Percentiles rank a stretch among this genome's conserved stretches.
Evolutionary conservation across 371 early-diverging fungal species (phyloP).

Genomic region (Mortierella sp.): DNA sequence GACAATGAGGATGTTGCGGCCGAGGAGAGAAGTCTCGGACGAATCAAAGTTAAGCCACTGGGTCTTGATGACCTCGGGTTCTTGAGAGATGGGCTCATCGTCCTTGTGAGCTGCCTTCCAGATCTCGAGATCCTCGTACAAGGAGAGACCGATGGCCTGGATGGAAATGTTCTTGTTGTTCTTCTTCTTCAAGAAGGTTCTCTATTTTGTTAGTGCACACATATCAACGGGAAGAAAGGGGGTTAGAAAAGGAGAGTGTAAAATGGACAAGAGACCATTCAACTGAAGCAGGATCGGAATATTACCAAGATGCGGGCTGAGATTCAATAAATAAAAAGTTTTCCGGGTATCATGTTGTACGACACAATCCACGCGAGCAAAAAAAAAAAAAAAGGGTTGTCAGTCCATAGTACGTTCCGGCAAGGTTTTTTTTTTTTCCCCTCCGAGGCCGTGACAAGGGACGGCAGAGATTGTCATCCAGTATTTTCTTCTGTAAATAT

Average conservation of each 20-base stretch:
- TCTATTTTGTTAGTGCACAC: slow-evolving; percentile 31
- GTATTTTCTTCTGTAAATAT: too few relatives aligned
- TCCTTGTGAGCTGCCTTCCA: slow-evolving; percentile 56
- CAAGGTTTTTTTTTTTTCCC: too few relatives aligned
- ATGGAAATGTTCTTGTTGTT: slow-evolving; percentile 80
- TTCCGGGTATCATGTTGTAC: slow-evolving; percentile 2
- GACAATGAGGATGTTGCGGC: slow-evolving; percentile 78
- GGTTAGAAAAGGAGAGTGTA: slow-evolving; percentile 3
- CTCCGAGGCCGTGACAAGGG: too few relatives aligned
- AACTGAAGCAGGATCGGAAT: slow-evolving; percentile 5
- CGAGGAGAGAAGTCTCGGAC: slow-evolving; percentile 68
- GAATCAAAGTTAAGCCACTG: slow-evolving; percentile 85
- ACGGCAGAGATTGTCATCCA: too few relatives aligned
- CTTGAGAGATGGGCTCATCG: slow-evolving; percentile 35
- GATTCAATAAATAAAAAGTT: slow-evolving; percentile 21
- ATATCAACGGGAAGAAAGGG: background rate
- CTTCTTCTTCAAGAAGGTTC: slow-evolving; percentile 79
- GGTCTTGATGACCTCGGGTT: slow-evolving; percentile 77
- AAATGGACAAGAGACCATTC: background rate
- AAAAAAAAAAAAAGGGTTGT: slow-evolving; percentile 1
- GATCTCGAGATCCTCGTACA: slow-evolving; percentile 79
- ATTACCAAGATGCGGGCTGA: slow-evolving; percentile 57
- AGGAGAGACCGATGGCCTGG: slow-evolving; percentile 80
- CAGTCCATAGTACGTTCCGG: background rate
- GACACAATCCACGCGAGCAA: slow-evolving; percentile 17